Evolutionary conservation across 352 stramenopile genomes (phyloP).

Genomic region (Phytophthora pini): DNA sequence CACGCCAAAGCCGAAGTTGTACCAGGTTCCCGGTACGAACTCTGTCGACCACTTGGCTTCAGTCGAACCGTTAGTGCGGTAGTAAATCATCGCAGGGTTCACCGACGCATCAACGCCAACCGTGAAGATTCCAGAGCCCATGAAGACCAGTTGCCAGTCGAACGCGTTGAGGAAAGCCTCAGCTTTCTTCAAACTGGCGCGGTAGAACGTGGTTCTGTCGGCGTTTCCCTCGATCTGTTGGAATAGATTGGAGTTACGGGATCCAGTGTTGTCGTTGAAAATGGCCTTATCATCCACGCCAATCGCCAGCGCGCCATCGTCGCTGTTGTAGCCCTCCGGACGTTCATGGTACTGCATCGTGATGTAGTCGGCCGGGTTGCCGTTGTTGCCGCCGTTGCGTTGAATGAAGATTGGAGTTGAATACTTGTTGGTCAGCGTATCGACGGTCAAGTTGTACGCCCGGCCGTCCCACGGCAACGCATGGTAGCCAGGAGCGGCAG

Average conservation of each 20-base stretch:
- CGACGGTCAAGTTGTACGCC: conserved; percentile 56
- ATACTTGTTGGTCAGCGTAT: conserved; percentile 64
- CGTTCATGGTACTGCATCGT: conserved; percentile 10
- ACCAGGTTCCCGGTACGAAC: conserved; percentile 55
- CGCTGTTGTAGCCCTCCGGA: conserved; percentile 9
- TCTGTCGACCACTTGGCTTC: conserved; percentile 48
- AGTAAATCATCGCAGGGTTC: conserved; percentile 51
- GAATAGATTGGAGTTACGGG: conserved; percentile 58
- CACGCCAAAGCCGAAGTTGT: conserved; percentile 61
- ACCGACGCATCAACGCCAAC: conserved; percentile 52
- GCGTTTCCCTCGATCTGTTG: conserved; percentile 42
- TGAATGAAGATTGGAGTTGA: conserved; percentile 66
- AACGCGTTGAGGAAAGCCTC: conserved; percentile 50
- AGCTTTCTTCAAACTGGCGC: conserved; percentile 53
- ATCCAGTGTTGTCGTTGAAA: conserved; percentile 46
- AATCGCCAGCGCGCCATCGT: conserved; percentile 56
- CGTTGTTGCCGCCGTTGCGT: conserved; percentile 47
- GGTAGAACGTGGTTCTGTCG: conserved; percentile 52
- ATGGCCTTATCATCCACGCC: conserved; percentile 57
- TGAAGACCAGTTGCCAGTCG: conserved; percentile 56
- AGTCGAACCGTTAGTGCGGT: conserved; percentile 37
- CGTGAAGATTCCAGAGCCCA: conserved; percentile 52
- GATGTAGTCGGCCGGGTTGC: conserved; percentile 55
- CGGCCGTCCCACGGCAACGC: conserved; percentile 61
- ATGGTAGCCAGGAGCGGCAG: conserved; percentile 29